phyloP scores from a whole-genome alignment of 305 asterid species.

The Fraxinus greggii region DNA sequence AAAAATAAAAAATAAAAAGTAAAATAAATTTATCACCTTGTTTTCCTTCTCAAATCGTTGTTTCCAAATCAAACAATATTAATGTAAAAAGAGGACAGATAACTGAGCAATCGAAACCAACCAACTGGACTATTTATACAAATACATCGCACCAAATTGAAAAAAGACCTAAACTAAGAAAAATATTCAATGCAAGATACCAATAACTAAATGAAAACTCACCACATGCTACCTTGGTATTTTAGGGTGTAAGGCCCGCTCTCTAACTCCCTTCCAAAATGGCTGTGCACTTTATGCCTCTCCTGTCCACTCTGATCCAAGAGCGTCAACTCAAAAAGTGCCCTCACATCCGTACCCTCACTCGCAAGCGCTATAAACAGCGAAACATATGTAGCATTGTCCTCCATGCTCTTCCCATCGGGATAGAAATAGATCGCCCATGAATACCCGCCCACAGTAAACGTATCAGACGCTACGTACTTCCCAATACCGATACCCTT shows the following conservation, averaged over 20 bases:
- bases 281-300: slow-evolving; percentile 95
- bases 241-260: slow-evolving; percentile 89
- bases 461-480: slow-evolving; percentile 74
- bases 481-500: slow-evolving; percentile 92
- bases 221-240: slow-evolving; percentile 99
- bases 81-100: not conserved
- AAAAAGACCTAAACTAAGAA: slow-evolving; percentile 3
- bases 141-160: not conserved
- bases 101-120: not conserved
- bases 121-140: not conserved
- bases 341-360: slow-evolving; percentile 88
- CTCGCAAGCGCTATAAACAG: slow-evolving; percentile 88
- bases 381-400: slow-evolving; percentile 82
- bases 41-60: not conserved
- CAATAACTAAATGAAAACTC: slow-evolving; percentile 28
- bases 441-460: slow-evolving; percentile 80
- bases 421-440: slow-evolving; percentile 98
- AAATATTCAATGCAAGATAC: slow-evolving; percentile 2
- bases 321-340: slow-evolving; percentile 85
- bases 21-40: not conserved
- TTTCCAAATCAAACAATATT: not conserved
- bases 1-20: not conserved
- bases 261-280: slow-evolving; percentile 96
- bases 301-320: slow-evolving; percentile 92
- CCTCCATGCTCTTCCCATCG: slow-evolving; percentile 90